Evolutionary conservation across 1,139 yeast genomes (phyloP).

Genomic region (Arxiozyma slooffiae): DNA sequence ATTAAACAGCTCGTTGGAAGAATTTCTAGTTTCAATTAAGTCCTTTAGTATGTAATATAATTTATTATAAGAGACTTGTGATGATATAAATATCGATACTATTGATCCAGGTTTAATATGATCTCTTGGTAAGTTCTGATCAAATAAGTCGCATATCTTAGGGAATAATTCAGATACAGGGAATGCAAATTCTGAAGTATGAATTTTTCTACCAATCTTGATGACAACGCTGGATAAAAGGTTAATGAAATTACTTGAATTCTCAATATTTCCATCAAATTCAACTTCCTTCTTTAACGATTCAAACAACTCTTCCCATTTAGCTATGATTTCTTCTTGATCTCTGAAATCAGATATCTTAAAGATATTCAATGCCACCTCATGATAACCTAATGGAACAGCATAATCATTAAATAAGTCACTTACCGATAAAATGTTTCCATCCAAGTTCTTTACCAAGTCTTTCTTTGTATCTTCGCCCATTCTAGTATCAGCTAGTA

Average conservation of each 20-base stretch:
- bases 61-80: slow-evolving; percentile 68
- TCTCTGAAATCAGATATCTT: slow-evolving; percentile 75
- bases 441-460: slow-evolving; percentile 49
- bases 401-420: slow-evolving; percentile 80
- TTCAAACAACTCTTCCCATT: slow-evolving; percentile 61
- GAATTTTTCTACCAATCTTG: slow-evolving; percentile 41
- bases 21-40: slow-evolving; percentile 53
- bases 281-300: slow-evolving; percentile 25
- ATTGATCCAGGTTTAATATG: slow-evolving; percentile 43
- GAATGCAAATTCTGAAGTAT: slow-evolving; percentile 62
- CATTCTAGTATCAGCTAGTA: slow-evolving; percentile 52
- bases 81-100: slow-evolving; percentile 60
- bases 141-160: slow-evolving; percentile 34
- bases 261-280: slow-evolving; percentile 20
- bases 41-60: slow-evolving; percentile 60
- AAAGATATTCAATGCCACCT: slow-evolving; percentile 67
- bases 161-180: slow-evolving; percentile 68
- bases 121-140: slow-evolving; percentile 32
- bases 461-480: slow-evolving; percentile 33
- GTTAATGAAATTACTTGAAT: slow-evolving; percentile 29
- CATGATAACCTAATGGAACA: slow-evolving; percentile 80
- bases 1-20: slow-evolving; percentile 38
- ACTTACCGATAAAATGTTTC: slow-evolving; percentile 57
- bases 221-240: slow-evolving; percentile 35
- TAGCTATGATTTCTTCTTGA: slow-evolving; percentile 57